Evolutionary conservation across 306 rosid genomes (phyloP).

Genomic region (Carpinus fangiana): DNA sequence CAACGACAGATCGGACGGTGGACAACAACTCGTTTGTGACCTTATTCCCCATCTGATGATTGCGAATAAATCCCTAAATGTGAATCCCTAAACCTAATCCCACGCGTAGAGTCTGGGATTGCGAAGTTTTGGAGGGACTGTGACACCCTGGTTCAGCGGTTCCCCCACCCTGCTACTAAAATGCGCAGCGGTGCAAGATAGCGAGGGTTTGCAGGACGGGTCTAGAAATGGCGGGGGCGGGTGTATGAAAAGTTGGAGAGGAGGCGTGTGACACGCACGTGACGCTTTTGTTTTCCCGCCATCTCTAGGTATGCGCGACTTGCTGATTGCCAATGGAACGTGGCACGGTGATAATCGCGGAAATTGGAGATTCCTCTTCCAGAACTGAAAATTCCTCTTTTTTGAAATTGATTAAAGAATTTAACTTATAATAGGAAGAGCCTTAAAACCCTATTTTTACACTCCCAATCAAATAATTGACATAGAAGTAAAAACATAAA

Average conservation of each 20-base stretch:
- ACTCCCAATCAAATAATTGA: no score
- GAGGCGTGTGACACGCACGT: slow-evolving; percentile 19
- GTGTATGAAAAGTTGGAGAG: background rate
- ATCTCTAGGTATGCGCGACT: background rate
- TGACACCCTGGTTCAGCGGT: background rate
- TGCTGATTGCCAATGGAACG: background rate
- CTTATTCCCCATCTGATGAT: slow-evolving; percentile 62
- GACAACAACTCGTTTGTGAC: slow-evolving; percentile 60
- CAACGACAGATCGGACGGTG: slow-evolving; percentile 78
- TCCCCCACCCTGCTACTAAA: background rate
- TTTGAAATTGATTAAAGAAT: no score
- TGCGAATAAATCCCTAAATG: slow-evolving; percentile 14
- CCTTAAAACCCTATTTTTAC: no score
- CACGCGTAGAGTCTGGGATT: background rate
- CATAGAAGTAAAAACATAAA: no score
- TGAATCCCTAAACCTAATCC: background rate
- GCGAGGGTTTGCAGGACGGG: background rate
- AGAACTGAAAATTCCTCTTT: no score
- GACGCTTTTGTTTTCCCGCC: slow-evolving; percentile 42
- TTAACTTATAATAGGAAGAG: no score
- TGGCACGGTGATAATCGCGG: background rate
- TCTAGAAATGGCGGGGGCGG: slow-evolving; percentile 9
- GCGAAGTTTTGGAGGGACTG: background rate
- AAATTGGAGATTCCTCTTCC: background rate
- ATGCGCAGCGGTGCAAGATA: slow-evolving; percentile 1